These are phyloP conservation scores for Sclerotinia sclerotiorum DNA, from an alignment of 2,329 filamentous ascomycete genomes.

Conservation along the genomic window DNA sequence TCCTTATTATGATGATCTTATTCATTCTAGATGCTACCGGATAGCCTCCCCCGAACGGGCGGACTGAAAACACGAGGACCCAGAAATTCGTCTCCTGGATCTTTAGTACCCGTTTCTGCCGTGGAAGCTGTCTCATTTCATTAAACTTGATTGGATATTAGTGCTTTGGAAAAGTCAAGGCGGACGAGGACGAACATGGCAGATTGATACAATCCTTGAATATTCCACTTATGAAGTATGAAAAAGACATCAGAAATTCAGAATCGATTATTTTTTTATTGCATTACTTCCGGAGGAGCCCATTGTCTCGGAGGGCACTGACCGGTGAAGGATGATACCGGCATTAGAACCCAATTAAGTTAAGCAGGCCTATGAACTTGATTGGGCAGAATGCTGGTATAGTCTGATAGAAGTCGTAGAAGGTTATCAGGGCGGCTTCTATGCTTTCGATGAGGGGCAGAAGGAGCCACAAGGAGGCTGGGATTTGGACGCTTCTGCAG, in stretches of 20 bases:
- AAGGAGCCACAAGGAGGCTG: neutral
- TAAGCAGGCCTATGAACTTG: neutral
- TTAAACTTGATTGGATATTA: constrained; percentile 10
- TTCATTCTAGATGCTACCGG: constrained; percentile 24
- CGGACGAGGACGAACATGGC: constrained; percentile 20
- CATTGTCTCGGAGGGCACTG: constrained; percentile 21
- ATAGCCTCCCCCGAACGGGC: constrained; percentile 20
- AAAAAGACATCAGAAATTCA: constrained; percentile 5
- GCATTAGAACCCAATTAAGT: constrained; percentile 12
- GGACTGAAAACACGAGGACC: constrained; percentile 20
- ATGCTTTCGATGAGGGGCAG: constrained; percentile 18
- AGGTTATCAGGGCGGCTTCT: constrained; percentile 18
- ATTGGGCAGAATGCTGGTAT: constrained; percentile 8
- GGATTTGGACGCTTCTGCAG: constrained; percentile 18
- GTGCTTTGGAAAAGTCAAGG: constrained; percentile 5
- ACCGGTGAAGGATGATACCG: constrained; percentile 20
- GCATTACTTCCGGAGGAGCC: constrained; percentile 4
- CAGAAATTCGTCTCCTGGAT: constrained; percentile 24
- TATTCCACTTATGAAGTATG: constrained; percentile 18
- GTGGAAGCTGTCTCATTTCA: constrained; percentile 16
- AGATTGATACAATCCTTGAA: constrained; percentile 19
- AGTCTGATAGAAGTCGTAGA: constrained; percentile 21
- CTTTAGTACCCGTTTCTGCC: constrained; percentile 16
- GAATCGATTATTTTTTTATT: neutral
- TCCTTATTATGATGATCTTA: constrained; percentile 18